These are phyloP conservation scores for Debaryomyces psychrophilus DNA, from an alignment of 1,139 yeast genomes.

Conservation along the genomic window DNA sequence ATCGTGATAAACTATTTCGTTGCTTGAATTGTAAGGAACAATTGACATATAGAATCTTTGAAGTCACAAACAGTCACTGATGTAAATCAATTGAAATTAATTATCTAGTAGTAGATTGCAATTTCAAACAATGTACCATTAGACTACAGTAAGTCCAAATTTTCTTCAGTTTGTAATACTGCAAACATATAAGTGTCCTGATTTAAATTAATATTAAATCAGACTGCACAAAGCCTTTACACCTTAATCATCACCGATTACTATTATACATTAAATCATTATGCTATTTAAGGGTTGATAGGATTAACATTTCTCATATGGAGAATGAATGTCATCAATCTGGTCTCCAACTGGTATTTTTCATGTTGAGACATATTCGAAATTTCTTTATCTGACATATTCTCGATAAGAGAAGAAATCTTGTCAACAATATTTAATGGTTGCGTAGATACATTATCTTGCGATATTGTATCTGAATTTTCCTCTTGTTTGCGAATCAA, in stretches of 20 bases:
- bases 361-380: constrained; percentile 22
- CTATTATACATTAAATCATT: constrained; percentile 10
- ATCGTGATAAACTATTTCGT: constrained; percentile 41
- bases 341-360: constrained; percentile 33
- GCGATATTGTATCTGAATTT: too few relatives aligned
- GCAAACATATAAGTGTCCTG: neutral
- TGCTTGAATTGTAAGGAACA: constrained; percentile 40
- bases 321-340: constrained; percentile 36
- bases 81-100: neutral
- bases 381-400: constrained; percentile 22
- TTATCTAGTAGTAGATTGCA: neutral
- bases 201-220: neutral
- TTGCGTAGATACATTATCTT: too few relatives aligned
- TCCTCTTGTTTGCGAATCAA: neutral
- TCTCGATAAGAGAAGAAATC: constrained; percentile 6
- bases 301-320: constrained; percentile 26
- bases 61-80: neutral
- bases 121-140: neutral
- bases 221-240: constrained; percentile 2
- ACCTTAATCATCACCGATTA: constrained; percentile 1
- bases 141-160: neutral
- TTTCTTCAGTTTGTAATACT: neutral
- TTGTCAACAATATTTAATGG: neutral
- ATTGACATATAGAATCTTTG: constrained; percentile 33
- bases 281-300: constrained; percentile 5